These are phyloP conservation scores for Diaporthe aspalathi DNA, from an alignment of 2,329 filamentous ascomycete genomes.

Conservation along the genomic window DNA sequence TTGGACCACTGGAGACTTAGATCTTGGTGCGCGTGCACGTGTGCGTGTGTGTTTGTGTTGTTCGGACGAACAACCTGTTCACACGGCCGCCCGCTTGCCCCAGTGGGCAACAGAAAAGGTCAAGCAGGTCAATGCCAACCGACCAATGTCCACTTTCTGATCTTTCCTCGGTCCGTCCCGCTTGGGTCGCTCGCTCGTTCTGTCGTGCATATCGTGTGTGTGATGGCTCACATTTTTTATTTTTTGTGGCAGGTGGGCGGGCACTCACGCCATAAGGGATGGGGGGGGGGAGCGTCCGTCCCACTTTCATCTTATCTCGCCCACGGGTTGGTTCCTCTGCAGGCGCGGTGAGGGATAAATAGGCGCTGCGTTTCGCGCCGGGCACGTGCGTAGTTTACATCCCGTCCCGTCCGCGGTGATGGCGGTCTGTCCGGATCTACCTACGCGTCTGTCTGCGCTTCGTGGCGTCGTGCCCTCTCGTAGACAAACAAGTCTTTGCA, in stretches of 20 bases:
- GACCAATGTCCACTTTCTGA: neutral
- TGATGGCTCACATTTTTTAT: constrained; percentile 19
- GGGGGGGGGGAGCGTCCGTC: no score
- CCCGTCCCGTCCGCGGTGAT: neutral
- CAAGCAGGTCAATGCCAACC: neutral
- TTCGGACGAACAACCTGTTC: neutral
- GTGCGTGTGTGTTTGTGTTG: no score
- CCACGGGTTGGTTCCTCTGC: constrained; percentile 16
- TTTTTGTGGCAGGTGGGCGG: no score
- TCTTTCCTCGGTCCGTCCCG: neutral
- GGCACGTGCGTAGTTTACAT: constrained; percentile 11
- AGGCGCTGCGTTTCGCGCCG: neutral
- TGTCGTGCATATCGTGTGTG: neutral
- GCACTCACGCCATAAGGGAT: no score
- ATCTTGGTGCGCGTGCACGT: no score
- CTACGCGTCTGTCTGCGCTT: no score
- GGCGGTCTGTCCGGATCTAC: neutral
- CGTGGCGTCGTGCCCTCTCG: neutral
- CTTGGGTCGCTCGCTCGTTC: no score
- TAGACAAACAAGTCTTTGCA: neutral
- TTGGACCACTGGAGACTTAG: neutral
- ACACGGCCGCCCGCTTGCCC: no score
- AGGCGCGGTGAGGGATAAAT: neutral
- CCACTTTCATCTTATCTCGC: constrained; percentile 26
- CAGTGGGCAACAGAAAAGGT: neutral